These are phyloP conservation scores for Aspergillus pseudoglaucus DNA, from an alignment of 2,329 filamentous ascomycete species.

Conservation along the genomic window DNA sequence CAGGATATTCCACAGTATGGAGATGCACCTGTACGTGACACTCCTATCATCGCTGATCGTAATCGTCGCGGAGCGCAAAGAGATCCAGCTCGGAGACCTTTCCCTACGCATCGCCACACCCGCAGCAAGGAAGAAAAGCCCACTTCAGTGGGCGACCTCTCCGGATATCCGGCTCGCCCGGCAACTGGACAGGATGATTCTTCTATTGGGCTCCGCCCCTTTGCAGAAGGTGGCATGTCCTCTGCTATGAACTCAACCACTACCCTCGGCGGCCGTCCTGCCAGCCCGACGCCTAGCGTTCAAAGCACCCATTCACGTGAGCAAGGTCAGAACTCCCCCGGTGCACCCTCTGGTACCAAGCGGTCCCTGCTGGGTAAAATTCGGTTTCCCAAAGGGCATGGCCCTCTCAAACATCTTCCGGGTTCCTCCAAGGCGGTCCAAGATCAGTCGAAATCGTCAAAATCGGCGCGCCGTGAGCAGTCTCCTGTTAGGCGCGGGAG, in stretches of 20 bases:
- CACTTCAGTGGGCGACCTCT: conserved; percentile 29
- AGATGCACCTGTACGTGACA: conserved; percentile 67
- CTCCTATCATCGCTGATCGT: conserved; percentile 59
- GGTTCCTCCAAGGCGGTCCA: conserved; percentile 22
- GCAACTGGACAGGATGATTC: conserved; percentile 70
- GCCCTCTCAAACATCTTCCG: conserved; percentile 25
- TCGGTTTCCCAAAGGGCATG: conserved; percentile 43
- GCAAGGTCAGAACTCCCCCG: conserved; percentile 36
- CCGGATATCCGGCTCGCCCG: conserved; percentile 58
- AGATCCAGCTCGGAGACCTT: conserved; percentile 48
- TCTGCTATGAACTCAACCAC: conserved; percentile 46
- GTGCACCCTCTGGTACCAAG: conserved; percentile 27
- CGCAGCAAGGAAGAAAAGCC: conserved; percentile 54
- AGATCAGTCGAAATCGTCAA: conserved; percentile 21
- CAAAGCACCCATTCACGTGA: conserved; percentile 54
- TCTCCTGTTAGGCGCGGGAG: conserved; percentile 27
- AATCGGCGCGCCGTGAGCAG: conserved; percentile 23
- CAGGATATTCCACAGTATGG: conserved; percentile 71
- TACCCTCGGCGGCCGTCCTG: conserved; percentile 55
- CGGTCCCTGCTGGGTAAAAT: conserved; percentile 50
- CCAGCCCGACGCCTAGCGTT: conserved; percentile 75
- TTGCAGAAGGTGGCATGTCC: conserved; percentile 45
- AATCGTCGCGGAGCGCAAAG: conserved; percentile 35
- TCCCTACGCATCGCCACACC: conserved; percentile 41
- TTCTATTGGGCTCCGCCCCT: conserved; percentile 44